Evolutionary conservation across 768 basidiomycete species (phyloP).

Genomic region (Xanthoconium purpureum): DNA sequence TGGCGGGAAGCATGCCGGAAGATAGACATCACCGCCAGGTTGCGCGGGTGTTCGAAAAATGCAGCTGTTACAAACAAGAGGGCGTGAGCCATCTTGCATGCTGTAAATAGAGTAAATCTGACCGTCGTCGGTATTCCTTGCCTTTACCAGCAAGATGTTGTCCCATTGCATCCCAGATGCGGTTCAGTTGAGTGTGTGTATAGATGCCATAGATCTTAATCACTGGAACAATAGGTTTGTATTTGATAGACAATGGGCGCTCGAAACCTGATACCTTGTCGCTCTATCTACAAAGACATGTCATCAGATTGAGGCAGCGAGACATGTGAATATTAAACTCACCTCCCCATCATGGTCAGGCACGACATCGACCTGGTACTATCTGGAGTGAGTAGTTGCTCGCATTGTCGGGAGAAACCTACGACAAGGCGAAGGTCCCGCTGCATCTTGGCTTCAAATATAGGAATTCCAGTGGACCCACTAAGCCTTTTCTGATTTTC

Average conservation of each 20-base stretch:
- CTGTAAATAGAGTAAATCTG: not conserved
- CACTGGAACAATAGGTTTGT: conserved; percentile 25
- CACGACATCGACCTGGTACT: conserved; percentile 52
- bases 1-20: conserved; percentile 51
- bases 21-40: conserved; percentile 41
- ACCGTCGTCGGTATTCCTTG: conserved; percentile 55
- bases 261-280: conserved; percentile 33
- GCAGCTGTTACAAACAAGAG: conserved; percentile 37
- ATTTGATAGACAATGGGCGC: not conserved
- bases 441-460: conserved; percentile 70
- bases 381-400: not conserved
- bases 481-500: conserved; percentile 65
- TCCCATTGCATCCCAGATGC: conserved; percentile 48
- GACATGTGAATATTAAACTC: not conserved
- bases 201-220: conserved; percentile 51
- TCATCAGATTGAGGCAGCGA: not conserved
- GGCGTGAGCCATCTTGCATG: not conserved
- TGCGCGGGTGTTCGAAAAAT: conserved; percentile 36
- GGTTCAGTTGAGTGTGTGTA: conserved; percentile 45
- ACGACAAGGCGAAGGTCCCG: conserved; percentile 50
- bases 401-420: conserved; percentile 12
- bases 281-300: conserved; percentile 32
- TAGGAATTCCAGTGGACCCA: conserved; percentile 46
- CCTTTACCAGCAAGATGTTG: conserved; percentile 42
- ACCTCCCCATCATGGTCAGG: conserved; percentile 37